phyloP scores from a whole-genome alignment of 768 basidiomycete species.

The Lactarius hengduanensis region DNA sequence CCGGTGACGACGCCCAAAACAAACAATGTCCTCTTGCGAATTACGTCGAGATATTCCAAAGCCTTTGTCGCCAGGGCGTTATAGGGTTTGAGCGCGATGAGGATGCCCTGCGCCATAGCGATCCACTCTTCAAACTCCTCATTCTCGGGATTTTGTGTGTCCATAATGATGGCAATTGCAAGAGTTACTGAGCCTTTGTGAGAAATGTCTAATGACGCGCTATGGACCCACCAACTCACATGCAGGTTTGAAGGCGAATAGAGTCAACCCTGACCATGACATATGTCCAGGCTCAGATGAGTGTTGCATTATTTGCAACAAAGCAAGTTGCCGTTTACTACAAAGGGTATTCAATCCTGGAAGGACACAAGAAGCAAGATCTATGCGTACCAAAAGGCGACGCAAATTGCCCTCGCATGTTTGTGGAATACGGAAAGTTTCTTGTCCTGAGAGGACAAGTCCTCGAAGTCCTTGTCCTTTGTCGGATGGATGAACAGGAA shows the following conservation, averaged over 20 bases:
- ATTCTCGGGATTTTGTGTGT: constrained; percentile 26
- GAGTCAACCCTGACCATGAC: constrained; percentile 23
- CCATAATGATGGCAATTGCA: constrained; percentile 33
- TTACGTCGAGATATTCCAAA: constrained; percentile 25
- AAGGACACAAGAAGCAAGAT: neutral
- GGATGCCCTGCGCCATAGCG: constrained; percentile 26
- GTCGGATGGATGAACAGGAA: constrained; percentile 28
- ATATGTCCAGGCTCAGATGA: constrained; percentile 7
- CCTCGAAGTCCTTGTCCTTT: constrained; percentile 20
- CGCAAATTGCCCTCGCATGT: constrained; percentile 25
- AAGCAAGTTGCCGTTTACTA: constrained; percentile 30
- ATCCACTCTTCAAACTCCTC: constrained; percentile 34
- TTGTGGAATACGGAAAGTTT: constrained; percentile 22
- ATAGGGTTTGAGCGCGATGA: constrained; percentile 18
- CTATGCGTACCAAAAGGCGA: constrained; percentile 19
- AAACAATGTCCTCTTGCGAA: constrained; percentile 29
- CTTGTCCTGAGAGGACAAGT: constrained; percentile 18
- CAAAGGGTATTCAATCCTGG: neutral
- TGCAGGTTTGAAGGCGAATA: constrained; percentile 27
- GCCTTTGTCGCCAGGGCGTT: constrained; percentile 29
- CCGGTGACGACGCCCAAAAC: constrained; percentile 23
- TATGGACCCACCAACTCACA: constrained; percentile 21
- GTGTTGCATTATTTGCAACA: constrained; percentile 23
- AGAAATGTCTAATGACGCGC: neutral
- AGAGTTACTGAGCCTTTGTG: constrained; percentile 26